phyloP scores from a whole-genome alignment of 2,329 filamentous ascomycete species.

The Periconia macrospinosa region DNA sequence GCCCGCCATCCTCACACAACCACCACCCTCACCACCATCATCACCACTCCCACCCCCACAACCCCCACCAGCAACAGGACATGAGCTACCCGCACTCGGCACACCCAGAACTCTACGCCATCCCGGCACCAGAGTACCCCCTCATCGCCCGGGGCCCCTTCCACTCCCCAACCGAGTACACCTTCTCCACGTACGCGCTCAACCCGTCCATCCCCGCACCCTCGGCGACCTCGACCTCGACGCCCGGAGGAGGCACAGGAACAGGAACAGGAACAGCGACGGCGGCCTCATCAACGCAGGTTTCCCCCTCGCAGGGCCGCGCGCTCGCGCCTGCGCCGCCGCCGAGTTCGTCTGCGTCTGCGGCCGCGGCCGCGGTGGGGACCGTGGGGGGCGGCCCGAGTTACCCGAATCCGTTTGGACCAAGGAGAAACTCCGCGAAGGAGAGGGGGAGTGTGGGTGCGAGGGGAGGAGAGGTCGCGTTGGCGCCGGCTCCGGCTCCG shows the following conservation, averaged over 20 bases:
- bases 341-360: no score
- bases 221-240: not conserved
- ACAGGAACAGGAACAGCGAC: no score
- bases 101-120: constrained; percentile 1
- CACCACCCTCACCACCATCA: constrained; percentile 1
- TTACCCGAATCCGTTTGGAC: no score
- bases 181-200: not conserved
- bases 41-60: not conserved
- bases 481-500: no score
- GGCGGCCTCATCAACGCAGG: not conserved
- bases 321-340: constrained; percentile 12
- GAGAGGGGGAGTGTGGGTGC: no score
- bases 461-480: no score
- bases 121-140: not conserved
- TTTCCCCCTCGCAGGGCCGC: constrained; percentile 12
- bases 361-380: no score
- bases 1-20: constrained; percentile 13
- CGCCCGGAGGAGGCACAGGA: constrained; percentile 2
- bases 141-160: not conserved
- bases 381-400: no score
- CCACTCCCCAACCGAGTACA: not conserved
- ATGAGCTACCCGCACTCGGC: constrained; percentile 2
- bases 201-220: not conserved
- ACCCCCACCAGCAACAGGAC: not conserved
- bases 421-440: no score